A percentile compares a stretch with the other conserved stretches of the same genome.
Evolutionary conservation across 192 early-diverging fungal species (phyloP).

Genomic region (Entophlyctis luteolus): DNA sequence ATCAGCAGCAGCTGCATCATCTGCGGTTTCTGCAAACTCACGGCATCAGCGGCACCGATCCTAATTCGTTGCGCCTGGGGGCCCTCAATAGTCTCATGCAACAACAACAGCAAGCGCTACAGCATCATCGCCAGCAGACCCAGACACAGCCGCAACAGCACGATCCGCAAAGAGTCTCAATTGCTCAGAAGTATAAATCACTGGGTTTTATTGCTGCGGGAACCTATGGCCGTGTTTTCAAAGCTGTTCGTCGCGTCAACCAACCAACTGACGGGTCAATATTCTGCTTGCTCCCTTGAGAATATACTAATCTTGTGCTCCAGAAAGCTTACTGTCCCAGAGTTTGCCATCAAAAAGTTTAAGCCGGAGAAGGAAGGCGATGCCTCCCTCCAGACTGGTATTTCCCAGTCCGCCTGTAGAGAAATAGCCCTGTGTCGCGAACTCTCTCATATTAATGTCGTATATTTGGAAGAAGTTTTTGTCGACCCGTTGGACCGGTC

Average conservation of each 20-base stretch:
- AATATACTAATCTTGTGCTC: neutral
- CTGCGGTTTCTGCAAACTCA: neutral
- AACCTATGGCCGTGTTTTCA: constrained; percentile 95
- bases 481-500: constrained; percentile 72
- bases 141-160: neutral
- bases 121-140: neutral
- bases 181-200: constrained; percentile 42
- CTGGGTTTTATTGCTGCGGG: constrained; percentile 83
- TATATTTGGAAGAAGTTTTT: constrained; percentile 76
- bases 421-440: constrained; percentile 93
- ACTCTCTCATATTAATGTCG: constrained; percentile 83
- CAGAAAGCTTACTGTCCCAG: constrained; percentile 30
- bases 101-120: neutral
- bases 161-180: neutral
- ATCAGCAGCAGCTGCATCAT: neutral
- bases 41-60: neutral
- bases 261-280: constrained; percentile 1
- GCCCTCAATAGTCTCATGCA: neutral
- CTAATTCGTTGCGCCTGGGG: neutral
- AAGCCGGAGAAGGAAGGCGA: constrained; percentile 95
- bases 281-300: neutral
- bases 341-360: constrained; percentile 95
- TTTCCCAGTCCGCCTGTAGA: constrained; percentile 89
- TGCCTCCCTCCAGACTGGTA: constrained; percentile 63
- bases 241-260: constrained; percentile 64